phyloP scores from a whole-genome alignment of 352 stramenopile genomes.

The Pseudoperonospora humuli region DNA sequence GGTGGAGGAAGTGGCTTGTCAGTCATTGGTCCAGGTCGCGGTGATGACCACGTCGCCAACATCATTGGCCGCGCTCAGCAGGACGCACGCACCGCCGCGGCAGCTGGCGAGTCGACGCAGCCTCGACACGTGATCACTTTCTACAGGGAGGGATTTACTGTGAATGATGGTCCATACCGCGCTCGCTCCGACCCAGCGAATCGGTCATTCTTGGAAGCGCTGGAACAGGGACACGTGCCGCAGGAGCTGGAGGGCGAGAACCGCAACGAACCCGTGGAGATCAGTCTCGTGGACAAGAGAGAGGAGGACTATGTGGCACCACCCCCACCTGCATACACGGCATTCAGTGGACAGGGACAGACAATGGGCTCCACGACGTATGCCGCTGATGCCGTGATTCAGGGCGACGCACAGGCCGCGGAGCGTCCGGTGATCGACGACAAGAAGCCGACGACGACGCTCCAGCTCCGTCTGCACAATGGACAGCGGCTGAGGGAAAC shows the following conservation, averaged over 20 bases:
- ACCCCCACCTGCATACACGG: conserved; percentile 67
- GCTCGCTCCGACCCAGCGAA: conserved; percentile 59
- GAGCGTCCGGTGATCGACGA: conserved; percentile 74
- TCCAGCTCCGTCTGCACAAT: conserved; percentile 86
- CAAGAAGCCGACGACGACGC: conserved; percentile 77
- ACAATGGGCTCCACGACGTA: conserved; percentile 58
- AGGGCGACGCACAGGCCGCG: conserved; percentile 20
- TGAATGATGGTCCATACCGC: conserved; percentile 74
- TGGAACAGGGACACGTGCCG: conserved; percentile 68
- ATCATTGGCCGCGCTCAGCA: conserved; percentile 79
- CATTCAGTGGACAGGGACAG: conserved; percentile 80
- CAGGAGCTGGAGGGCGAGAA: conserved; percentile 68
- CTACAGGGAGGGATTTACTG: conserved; percentile 80
- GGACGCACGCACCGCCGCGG: conserved; percentile 34
- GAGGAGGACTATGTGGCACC: conserved; percentile 75
- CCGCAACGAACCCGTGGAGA: conserved; percentile 62
- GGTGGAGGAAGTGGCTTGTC: conserved; percentile 72
- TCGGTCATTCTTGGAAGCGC: conserved; percentile 71
- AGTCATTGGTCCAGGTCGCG: conserved; percentile 49
- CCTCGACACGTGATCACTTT: conserved; percentile 74
- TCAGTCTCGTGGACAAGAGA: conserved; percentile 81
- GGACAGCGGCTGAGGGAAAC: conserved; percentile 71
- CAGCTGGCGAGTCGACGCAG: conserved; percentile 14
- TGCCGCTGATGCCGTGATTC: conserved; percentile 40
- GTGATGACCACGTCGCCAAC: conserved; percentile 59